Evolutionary conservation across 306 rosid species (phyloP).

Genomic region (Trifolium subterraneum): DNA sequence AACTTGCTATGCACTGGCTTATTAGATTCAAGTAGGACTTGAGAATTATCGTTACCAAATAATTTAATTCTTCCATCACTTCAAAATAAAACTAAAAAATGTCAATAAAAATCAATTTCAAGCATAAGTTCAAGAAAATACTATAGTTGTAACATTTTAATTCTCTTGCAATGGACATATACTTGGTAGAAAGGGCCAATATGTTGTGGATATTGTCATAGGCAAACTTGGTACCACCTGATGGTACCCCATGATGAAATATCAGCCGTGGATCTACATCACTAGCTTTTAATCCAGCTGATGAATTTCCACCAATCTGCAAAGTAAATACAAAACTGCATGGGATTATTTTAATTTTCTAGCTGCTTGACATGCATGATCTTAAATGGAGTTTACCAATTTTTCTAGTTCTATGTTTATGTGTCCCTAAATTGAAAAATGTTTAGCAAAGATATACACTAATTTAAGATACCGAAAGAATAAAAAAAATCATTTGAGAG

Average conservation of each 20-base stretch:
- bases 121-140: slow-evolving; percentile 6
- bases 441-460: too few species aligned
- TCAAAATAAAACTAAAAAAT: not conserved
- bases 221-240: slow-evolving; percentile 57
- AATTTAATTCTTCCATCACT: slow-evolving; percentile 90
- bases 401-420: not conserved
- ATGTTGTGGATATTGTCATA: slow-evolving; percentile 68
- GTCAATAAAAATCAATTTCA: not conserved
- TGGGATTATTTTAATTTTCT: not conserved
- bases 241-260: slow-evolving; percentile 81
- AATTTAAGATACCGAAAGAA: too few species aligned
- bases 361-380: not conserved
- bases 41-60: slow-evolving; percentile 76
- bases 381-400: not conserved
- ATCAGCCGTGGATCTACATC: slow-evolving; percentile 63
- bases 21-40: slow-evolving; percentile 69
- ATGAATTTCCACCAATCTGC: slow-evolving; percentile 59
- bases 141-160: not conserved
- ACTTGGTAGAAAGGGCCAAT: slow-evolving; percentile 85
- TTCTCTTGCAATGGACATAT: slow-evolving; percentile 39
- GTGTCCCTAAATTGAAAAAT: too few species aligned
- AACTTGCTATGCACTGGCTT: slow-evolving; percentile 75
- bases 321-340: slow-evolving; percentile 16
- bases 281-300: slow-evolving; percentile 50
- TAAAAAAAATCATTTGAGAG: too few species aligned